phyloP scores from a whole-genome alignment of 768 basidiomycete genomes.

The Suillus subluteus region DNA sequence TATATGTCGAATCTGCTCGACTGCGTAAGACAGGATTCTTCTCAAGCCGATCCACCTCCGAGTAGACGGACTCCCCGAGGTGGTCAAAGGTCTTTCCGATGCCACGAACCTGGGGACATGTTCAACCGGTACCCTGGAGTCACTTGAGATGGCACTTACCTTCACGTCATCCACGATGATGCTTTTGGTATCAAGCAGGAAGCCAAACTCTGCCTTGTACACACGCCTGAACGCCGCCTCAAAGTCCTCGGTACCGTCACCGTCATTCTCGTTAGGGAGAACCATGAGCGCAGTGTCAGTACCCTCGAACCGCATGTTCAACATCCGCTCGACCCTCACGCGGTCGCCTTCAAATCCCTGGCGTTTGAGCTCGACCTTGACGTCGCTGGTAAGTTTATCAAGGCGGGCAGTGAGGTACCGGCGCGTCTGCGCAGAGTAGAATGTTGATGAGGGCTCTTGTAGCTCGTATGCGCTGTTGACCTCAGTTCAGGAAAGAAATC shows the following conservation, averaged over 20 bases:
- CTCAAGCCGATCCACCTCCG: constrained; percentile 63
- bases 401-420: constrained; percentile 62
- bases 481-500: constrained; percentile 3
- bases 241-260: constrained; percentile 70
- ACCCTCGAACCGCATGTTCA: constrained; percentile 93
- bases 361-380: constrained; percentile 63
- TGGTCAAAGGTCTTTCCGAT: constrained; percentile 89
- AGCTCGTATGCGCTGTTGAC: constrained; percentile 71
- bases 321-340: constrained; percentile 78
- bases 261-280: constrained; percentile 51
- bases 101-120: constrained; percentile 66
- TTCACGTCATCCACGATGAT: constrained; percentile 93
- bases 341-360: constrained; percentile 82
- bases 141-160: constrained; percentile 38
- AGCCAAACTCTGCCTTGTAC: constrained; percentile 90
- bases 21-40: constrained; percentile 40
- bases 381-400: constrained; percentile 66
- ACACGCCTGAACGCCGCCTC: constrained; percentile 76
- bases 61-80: constrained; percentile 78
- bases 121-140: neutral
- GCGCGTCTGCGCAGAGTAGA: constrained; percentile 66
- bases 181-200: constrained; percentile 81
- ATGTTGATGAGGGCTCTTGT: constrained; percentile 87
- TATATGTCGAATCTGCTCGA: constrained; percentile 56
- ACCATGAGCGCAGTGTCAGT: constrained; percentile 95